These are phyloP conservation scores for Spiraea crenata DNA, from an alignment of 331 rosid genomes.

Conservation along the genomic window DNA sequence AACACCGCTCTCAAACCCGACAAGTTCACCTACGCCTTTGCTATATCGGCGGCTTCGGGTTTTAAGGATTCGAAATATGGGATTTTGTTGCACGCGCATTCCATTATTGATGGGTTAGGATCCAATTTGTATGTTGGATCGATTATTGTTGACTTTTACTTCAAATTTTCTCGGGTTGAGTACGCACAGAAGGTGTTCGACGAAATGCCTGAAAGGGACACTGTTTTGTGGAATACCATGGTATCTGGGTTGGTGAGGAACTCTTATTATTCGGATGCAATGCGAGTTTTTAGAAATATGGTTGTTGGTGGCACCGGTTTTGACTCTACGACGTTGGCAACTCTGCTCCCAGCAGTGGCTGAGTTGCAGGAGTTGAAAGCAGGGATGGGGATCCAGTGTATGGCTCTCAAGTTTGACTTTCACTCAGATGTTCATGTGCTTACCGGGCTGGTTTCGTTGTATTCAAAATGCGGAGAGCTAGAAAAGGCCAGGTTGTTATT, in stretches of 20 bases:
- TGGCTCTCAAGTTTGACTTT: constrained; percentile 66
- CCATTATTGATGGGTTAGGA: constrained; percentile 61
- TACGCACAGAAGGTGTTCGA: constrained; percentile 79
- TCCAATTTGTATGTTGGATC: constrained; percentile 65
- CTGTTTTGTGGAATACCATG: constrained; percentile 80
- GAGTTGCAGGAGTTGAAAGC: constrained; percentile 65
- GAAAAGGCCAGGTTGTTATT: constrained; percentile 56
- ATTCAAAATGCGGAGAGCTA: constrained; percentile 70
- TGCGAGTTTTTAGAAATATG: constrained; percentile 55
- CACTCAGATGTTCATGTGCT: constrained; percentile 51
- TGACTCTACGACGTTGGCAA: constrained; percentile 64
- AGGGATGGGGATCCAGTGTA: constrained; percentile 68
- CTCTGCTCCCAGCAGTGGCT: constrained; percentile 76
- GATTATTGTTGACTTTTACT: constrained; percentile 58
- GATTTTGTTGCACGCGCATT: constrained; percentile 62
- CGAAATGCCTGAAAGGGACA: constrained; percentile 59
- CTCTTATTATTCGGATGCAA: constrained; percentile 44
- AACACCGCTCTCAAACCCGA: constrained; percentile 57
- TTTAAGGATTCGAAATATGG: constrained; percentile 39
- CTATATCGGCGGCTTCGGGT: constrained; percentile 54
- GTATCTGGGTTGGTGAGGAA: constrained; percentile 72
- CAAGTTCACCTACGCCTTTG: constrained; percentile 63
- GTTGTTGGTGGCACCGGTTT: constrained; percentile 37
- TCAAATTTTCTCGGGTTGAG: constrained; percentile 51
- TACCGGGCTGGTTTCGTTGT: constrained; percentile 82